These are phyloP conservation scores for Cordia subcordata DNA, from an alignment of 257 asterid genomes.

Conservation along the genomic window DNA sequence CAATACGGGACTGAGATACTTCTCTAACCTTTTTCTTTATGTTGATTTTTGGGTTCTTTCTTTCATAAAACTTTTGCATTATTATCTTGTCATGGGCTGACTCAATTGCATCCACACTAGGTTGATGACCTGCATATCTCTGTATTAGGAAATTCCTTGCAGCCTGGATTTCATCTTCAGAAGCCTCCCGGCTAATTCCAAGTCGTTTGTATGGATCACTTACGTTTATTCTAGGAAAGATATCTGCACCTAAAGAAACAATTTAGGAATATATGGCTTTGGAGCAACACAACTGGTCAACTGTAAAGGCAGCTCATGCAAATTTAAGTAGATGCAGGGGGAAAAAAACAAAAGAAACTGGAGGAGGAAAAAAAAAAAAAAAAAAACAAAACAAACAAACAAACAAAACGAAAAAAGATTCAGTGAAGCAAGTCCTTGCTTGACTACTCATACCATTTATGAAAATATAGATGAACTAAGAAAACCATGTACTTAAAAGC, in stretches of 20 bases:
- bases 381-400: too few species aligned
- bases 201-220: constrained; percentile 93
- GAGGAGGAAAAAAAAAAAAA: background rate
- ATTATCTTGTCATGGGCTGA: constrained; percentile 92
- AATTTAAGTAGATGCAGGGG: too few species aligned
- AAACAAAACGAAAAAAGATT: too few species aligned
- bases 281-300: constrained; percentile 1
- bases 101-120: constrained; percentile 91
- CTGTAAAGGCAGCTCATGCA: background rate
- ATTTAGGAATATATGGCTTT: constrained; percentile 4
- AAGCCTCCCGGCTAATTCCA: constrained; percentile 86
- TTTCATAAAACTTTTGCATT: constrained; percentile 86
- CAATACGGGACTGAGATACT: constrained; percentile 62
- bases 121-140: constrained; percentile 73
- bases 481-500: background rate
- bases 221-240: constrained; percentile 80
- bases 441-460: background rate
- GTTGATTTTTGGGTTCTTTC: constrained; percentile 88
- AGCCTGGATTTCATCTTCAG: constrained; percentile 85
- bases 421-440: too few species aligned
- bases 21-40: constrained; percentile 88
- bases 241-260: constrained; percentile 33
- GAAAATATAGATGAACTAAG: background rate
- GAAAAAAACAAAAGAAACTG: too few species aligned
- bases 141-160: constrained; percentile 85